Percentiles rank a stretch among this genome's conserved stretches.
These are phyloP conservation scores for Chalciporus piperatus DNA, from an alignment of 768 basidiomycete genomes.

Conservation along the genomic window DNA sequence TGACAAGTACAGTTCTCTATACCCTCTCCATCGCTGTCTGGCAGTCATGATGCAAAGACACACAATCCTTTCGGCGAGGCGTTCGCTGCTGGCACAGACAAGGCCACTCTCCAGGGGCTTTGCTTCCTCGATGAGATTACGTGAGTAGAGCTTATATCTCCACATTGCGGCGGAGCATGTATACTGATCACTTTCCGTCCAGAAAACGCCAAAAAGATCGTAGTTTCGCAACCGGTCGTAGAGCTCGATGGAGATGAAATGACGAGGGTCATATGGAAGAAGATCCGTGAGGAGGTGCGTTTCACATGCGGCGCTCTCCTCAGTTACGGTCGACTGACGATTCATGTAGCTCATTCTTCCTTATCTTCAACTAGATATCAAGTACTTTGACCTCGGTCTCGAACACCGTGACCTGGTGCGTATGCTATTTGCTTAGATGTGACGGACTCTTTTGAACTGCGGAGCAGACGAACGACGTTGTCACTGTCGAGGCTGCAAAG, in stretches of 20 bases:
- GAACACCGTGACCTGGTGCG: constrained; percentile 85
- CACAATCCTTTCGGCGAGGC: constrained; percentile 24
- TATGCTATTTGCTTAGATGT: background rate
- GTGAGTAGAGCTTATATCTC: constrained; percentile 23
- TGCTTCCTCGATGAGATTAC: constrained; percentile 26
- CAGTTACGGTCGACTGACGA: background rate
- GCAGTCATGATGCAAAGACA: constrained; percentile 18
- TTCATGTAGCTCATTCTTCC: constrained; percentile 84
- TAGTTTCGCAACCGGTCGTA: constrained; percentile 84
- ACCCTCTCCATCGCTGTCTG: constrained; percentile 10
- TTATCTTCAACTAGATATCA: constrained; percentile 93
- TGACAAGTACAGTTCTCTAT: constrained; percentile 16
- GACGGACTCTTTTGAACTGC: background rate
- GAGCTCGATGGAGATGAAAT: constrained; percentile 98
- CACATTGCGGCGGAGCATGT: background rate
- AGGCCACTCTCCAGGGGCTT: constrained; percentile 26
- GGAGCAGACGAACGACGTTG: constrained; percentile 82
- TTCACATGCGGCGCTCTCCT: background rate
- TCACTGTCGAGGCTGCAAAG: constrained; percentile 91
- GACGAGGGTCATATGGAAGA: constrained; percentile 99
- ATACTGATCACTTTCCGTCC: constrained; percentile 2
- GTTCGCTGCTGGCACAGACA: constrained; percentile 22
- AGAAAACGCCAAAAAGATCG: constrained; percentile 54
- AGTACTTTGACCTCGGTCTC: constrained; percentile 96
- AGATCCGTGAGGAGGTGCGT: constrained; percentile 50